These are phyloP conservation scores for Taiozyma onychis DNA, from an alignment of 1,139 yeast species.

Conservation along the genomic window DNA sequence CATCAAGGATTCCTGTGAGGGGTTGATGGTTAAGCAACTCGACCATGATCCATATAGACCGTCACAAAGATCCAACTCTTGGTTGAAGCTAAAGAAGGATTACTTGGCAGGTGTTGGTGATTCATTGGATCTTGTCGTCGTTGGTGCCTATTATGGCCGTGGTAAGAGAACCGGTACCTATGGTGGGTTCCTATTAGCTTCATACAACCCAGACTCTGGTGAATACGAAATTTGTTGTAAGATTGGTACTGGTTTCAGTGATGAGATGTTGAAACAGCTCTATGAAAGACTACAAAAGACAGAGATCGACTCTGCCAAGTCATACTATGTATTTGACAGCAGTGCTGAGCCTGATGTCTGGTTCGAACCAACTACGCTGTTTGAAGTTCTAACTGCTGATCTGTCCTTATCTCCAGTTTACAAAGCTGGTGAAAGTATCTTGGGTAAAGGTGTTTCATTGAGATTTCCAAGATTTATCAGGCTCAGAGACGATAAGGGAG, in stretches of 20 bases:
- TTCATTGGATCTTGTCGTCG: constrained; percentile 85
- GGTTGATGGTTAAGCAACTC: constrained; percentile 89
- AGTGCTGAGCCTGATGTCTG: constrained; percentile 86
- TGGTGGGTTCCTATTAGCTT: constrained; percentile 90
- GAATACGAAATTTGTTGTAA: constrained; percentile 95
- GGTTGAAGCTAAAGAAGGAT: constrained; percentile 94
- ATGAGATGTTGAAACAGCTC: constrained; percentile 63
- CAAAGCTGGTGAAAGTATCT: constrained; percentile 74
- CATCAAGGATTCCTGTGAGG: constrained; percentile 89
- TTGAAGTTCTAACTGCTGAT: constrained; percentile 95
- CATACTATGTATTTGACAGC: constrained; percentile 66
- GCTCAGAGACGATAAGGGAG: constrained; percentile 79
- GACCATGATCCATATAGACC: constrained; percentile 90
- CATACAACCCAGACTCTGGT: constrained; percentile 84
- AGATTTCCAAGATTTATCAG: constrained; percentile 89
- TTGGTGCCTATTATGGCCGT: constrained; percentile 91
- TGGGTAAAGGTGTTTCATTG: constrained; percentile 84
- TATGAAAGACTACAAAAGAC: constrained; percentile 62
- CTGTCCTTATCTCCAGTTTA: constrained; percentile 87
- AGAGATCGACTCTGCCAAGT: constrained; percentile 60
- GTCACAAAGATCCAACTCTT: constrained; percentile 86
- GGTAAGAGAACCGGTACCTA: constrained; percentile 94
- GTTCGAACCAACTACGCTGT: constrained; percentile 85
- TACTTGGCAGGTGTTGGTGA: constrained; percentile 94
- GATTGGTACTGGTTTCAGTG: constrained; percentile 96